A percentile compares a stretch with the other conserved stretches of the same genome.
Evolutionary conservation across 2,329 filamentous ascomycete species (phyloP).

Genomic region (Furcasterigmium sp.): DNA sequence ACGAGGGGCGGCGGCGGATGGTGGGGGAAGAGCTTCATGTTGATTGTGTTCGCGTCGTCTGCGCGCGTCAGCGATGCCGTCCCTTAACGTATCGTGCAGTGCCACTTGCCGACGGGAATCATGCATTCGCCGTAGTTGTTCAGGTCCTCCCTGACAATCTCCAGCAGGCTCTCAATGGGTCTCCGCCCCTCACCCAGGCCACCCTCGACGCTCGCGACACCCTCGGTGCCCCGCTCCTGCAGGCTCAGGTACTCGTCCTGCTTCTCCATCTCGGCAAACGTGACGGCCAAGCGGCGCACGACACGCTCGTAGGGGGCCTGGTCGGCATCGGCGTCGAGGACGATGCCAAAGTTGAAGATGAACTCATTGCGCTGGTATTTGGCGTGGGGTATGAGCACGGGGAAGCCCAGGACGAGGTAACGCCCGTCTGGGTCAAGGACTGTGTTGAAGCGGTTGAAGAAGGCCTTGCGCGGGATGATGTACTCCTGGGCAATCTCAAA

Average conservation of each 20-base stretch:
- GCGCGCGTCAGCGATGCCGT: slow-evolving; percentile 5
- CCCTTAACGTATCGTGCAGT: no score
- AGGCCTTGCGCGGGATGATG: slow-evolving; percentile 89
- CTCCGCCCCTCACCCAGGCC: slow-evolving; percentile 34
- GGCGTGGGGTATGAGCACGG: slow-evolving; percentile 77
- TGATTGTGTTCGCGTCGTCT: slow-evolving; percentile 92
- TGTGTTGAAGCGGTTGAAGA: slow-evolving; percentile 86
- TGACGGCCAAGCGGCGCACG: slow-evolving; percentile 75
- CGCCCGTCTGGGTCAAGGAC: slow-evolving; percentile 66
- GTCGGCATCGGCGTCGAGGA: slow-evolving; percentile 63
- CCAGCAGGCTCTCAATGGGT: slow-evolving; percentile 78
- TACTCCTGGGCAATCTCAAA: slow-evolving; percentile 86
- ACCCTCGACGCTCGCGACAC: slow-evolving; percentile 4
- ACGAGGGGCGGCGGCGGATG: slow-evolving; percentile 73
- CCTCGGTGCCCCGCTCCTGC: slow-evolving; percentile 36
- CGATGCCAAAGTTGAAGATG: slow-evolving; percentile 95
- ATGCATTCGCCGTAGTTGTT: slow-evolving; percentile 98
- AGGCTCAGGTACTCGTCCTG: slow-evolving; percentile 78
- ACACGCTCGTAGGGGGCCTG: slow-evolving; percentile 78
- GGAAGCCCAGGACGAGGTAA: slow-evolving; percentile 79
- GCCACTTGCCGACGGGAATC: slow-evolving; percentile 78
- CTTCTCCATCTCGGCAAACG: slow-evolving; percentile 87
- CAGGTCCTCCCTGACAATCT: slow-evolving; percentile 76
- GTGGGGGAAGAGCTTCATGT: slow-evolving; percentile 90
- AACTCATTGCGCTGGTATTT: slow-evolving; percentile 91